phyloP scores from a whole-genome alignment of 148 eudicot species.

The Chenopodium berlandieri region DNA sequence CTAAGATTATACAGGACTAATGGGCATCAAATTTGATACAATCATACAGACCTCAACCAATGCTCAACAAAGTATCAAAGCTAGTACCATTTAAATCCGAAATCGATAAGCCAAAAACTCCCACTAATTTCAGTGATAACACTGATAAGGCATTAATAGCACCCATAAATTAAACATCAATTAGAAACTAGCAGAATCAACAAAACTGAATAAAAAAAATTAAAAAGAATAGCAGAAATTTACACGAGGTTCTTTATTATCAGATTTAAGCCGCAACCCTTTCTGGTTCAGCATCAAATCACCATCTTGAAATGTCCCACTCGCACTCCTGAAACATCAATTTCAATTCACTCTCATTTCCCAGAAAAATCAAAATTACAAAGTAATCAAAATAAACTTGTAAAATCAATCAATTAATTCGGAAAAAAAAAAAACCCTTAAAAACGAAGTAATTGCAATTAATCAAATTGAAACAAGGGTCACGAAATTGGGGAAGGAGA shows the following conservation, averaged over 20 bases:
- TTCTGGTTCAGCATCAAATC: constrained; percentile 76
- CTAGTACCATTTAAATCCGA: neutral
- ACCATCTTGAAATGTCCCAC: constrained; percentile 97
- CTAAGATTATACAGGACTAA: neutral
- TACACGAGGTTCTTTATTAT: constrained; percentile 57
- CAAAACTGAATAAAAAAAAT: neutral
- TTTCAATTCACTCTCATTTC: neutral
- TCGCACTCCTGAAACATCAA: constrained; percentile 64
- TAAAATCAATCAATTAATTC: no score
- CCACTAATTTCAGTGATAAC: neutral
- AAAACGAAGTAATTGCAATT: neutral
- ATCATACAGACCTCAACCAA: neutral
- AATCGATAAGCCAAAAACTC: neutral
- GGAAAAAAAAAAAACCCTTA: neutral
- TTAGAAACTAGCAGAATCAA: neutral
- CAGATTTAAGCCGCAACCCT: constrained; percentile 71
- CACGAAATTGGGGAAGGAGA: neutral
- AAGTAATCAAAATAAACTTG: neutral
- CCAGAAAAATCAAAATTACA: neutral
- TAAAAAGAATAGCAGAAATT: constrained; percentile 18
- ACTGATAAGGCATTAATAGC: neutral
- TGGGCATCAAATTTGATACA: no score
- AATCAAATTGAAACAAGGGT: neutral
- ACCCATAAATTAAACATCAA: neutral
- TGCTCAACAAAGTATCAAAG: neutral